Percentiles rank a stretch among this genome's conserved stretches.
These are phyloP conservation scores for Aspergillus phoenicis DNA, from an alignment of 2,329 filamentous ascomycete genomes.

Conservation along the genomic window DNA sequence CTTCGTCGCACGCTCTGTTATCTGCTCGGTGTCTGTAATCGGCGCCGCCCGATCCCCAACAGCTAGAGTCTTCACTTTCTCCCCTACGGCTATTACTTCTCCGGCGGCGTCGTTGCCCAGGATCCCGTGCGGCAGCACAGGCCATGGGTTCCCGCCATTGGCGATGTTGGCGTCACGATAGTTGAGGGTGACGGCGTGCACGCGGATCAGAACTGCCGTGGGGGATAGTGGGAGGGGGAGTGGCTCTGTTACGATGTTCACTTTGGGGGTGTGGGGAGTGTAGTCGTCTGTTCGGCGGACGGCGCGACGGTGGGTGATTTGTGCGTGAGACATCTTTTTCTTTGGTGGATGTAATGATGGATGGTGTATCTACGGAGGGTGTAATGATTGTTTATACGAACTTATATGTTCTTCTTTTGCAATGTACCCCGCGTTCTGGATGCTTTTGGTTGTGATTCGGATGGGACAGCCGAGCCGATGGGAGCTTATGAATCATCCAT, in stretches of 20 bases:
- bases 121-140: conserved; percentile 35
- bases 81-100: conserved; percentile 44
- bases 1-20: conserved; percentile 41
- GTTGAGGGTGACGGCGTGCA: conserved; percentile 28
- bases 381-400: too few species aligned
- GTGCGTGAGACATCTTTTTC: neutral
- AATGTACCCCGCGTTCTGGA: too few species aligned
- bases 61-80: conserved; percentile 34
- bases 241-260: conserved; percentile 39
- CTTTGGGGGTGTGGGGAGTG: conserved; percentile 35
- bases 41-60: conserved; percentile 44
- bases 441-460: too few species aligned
- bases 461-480: too few species aligned
- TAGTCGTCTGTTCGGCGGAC: conserved; percentile 39
- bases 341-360: neutral
- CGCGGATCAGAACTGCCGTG: conserved; percentile 28
- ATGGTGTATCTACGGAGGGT: too few species aligned
- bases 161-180: conserved; percentile 32
- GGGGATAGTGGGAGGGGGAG: conserved; percentile 34
- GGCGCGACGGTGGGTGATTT: conserved; percentile 23
- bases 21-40: conserved; percentile 44
- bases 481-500: too few species aligned
- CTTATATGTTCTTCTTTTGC: too few species aligned
- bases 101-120: conserved; percentile 48
- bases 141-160: conserved; percentile 44